Evolutionary conservation across 805 yeast species (phyloP).

Genomic region (Candida corydali): DNA sequence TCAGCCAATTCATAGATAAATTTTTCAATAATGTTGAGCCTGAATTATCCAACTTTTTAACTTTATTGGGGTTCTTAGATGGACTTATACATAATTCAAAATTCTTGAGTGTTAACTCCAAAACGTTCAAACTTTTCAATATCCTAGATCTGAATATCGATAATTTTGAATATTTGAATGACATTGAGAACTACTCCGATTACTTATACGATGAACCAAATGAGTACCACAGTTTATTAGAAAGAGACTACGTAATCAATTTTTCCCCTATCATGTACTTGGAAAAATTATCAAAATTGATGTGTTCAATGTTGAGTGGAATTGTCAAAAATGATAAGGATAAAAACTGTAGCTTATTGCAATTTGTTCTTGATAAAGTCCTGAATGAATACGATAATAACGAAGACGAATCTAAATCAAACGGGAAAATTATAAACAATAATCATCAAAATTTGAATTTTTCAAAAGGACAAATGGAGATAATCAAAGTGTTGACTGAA

Average conservation of each 20-base stretch:
- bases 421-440: conserved; percentile 1
- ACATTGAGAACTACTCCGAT: conserved; percentile 29
- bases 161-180: conserved; percentile 34
- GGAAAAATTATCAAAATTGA: conserved; percentile 30
- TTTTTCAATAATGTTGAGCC: conserved; percentile 19
- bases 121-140: conserved; percentile 26
- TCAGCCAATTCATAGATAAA: conserved; percentile 21
- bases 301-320: conserved; percentile 31
- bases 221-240: conserved; percentile 16
- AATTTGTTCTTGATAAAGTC: conserved; percentile 22
- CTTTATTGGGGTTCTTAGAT: conserved; percentile 31
- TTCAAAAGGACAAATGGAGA: conserved; percentile 19
- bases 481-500: conserved; percentile 26
- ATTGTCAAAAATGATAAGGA: conserved; percentile 20
- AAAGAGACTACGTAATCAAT: conserved; percentile 24
- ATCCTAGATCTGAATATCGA: conserved; percentile 34
- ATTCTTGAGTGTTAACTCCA: conserved; percentile 19
- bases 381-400: conserved; percentile 15
- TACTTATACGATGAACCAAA: conserved; percentile 11
- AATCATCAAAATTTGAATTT: conserved; percentile 14
- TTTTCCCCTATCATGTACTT: conserved; percentile 33
- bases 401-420: conserved; percentile 15
- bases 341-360: conserved; percentile 20
- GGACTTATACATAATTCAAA: conserved; percentile 26
- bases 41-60: conserved; percentile 29